Percentiles rank a stretch among this genome's conserved stretches.
phyloP scores from a whole-genome alignment of 345 rosid genomes.

The Eucalyptus cladocalyx region DNA sequence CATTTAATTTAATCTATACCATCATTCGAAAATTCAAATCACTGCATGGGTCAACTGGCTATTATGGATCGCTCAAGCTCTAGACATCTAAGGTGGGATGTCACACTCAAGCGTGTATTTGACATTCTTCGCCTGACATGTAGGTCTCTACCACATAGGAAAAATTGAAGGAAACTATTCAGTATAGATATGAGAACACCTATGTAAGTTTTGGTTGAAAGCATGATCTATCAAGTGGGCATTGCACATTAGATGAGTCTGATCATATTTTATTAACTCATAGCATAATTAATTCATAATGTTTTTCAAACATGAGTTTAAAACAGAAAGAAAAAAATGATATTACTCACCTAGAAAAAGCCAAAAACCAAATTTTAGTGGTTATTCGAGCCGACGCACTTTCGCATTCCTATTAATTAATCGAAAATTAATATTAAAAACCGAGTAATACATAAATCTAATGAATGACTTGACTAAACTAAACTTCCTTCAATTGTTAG shows the following conservation, averaged over 20 bases:
- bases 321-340: too few relatives aligned
- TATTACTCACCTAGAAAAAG: too few relatives aligned
- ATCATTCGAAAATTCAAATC: background rate
- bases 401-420: too few relatives aligned
- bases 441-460: too few relatives aligned
- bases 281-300: too few relatives aligned
- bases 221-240: background rate
- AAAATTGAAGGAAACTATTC: background rate
- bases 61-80: background rate
- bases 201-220: background rate
- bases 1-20: background rate
- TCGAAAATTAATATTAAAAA: too few relatives aligned
- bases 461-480: too few relatives aligned
- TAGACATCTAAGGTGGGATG: background rate
- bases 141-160: background rate
- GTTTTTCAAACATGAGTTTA: too few relatives aligned
- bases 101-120: background rate
- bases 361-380: too few relatives aligned
- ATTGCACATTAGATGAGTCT: background rate
- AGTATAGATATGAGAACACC: background rate
- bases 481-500: too few relatives aligned
- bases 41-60: background rate
- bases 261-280: too few relatives aligned
- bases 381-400: accelerated
- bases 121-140: background rate